Percentiles rank a stretch among this genome's conserved stretches.
Conservation (phyloP, 1,139 yeast genomes). For the Blastobotrys arbuscula region DNA sequence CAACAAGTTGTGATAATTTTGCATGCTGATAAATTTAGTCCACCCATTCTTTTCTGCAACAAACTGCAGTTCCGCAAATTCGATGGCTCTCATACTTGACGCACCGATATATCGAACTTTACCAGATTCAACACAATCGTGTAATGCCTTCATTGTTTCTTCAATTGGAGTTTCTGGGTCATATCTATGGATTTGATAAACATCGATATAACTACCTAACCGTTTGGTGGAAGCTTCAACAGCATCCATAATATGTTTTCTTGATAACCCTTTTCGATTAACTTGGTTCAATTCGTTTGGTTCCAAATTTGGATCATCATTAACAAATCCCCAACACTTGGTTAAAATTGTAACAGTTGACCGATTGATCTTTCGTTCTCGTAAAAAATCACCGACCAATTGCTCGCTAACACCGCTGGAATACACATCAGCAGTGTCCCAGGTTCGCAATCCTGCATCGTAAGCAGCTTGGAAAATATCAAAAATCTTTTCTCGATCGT, state of each 20-base stretch:
- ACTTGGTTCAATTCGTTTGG: conserved; percentile 35
- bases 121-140: conserved; percentile 49
- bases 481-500: conserved; percentile 40
- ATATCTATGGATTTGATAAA: conserved; percentile 65
- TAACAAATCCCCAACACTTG: conserved; percentile 27
- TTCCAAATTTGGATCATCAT: conserved; percentile 30
- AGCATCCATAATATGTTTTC: conserved; percentile 50
- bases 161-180: conserved; percentile 42
- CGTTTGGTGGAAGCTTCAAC: conserved; percentile 46
- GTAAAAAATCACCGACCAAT: conserved; percentile 38
- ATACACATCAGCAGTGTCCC: conserved; percentile 45
- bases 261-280: conserved; percentile 39
- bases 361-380: conserved; percentile 36
- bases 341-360: conserved; percentile 35
- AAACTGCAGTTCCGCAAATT: conserved; percentile 46
- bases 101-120: conserved; percentile 54
- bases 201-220: conserved; percentile 73
- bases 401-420: conserved; percentile 40
- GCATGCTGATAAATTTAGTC: conserved; percentile 56
- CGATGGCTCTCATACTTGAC: conserved; percentile 42
- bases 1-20: conserved; percentile 49
- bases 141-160: conserved; percentile 48
- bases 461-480: conserved; percentile 44
- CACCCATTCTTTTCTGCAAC: conserved; percentile 50
- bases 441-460: conserved; percentile 45